Base-by-base conservation (phyloP, 2,329 filamentous ascomycete genomes). In the Clonostachys byssicola region DNA sequence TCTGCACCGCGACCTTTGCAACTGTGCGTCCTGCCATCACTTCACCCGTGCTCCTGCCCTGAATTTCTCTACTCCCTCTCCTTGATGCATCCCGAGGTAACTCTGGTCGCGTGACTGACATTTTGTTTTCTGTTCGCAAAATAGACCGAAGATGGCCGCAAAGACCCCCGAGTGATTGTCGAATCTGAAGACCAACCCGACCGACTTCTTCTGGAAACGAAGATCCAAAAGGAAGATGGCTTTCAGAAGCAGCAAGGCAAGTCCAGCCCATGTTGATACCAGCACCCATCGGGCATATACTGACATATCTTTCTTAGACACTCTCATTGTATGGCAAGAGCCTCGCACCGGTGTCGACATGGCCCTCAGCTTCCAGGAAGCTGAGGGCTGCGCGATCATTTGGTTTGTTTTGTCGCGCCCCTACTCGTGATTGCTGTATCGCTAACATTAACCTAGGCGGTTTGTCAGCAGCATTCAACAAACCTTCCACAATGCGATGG, bases 161-260 rank as follows among this genome's bases (percentile, higher is more conserved):
- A 92, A 68, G 90, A 95, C 63, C 88, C 91, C 46, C 84, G 86
- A 62, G 92, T 99, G 55, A 78, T 89, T 51, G 94, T 99, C 58
- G 85, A 95, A 60, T 96, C 92, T 49, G 94, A 99, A 72, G 94
- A 97, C 56, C 83, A 95, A 52, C 89, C 91, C 44, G 81, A 88
- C 46, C 83, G 89, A 53, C 80, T 90, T 53, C 75, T 99, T 36
- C 76, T 99, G 49, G 89, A 96, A 67, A 96, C 92, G 36, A 87
- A 82, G 61, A 95, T 99, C 54, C 83, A 84, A 52, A 95, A 91
- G 66, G 92, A 96, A 61, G 92, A 97, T 80, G 88, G 89, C 50
- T 97, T 97, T 64, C 92, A 97, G 71, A 96, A 96, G 70, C 94
- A 99, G 68, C 92, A 97, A 86, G 90, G 90, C 86, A 80, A 59